phyloP scores from a whole-genome alignment of 257 asterid species.

The Plectranthus barbatus region DNA sequence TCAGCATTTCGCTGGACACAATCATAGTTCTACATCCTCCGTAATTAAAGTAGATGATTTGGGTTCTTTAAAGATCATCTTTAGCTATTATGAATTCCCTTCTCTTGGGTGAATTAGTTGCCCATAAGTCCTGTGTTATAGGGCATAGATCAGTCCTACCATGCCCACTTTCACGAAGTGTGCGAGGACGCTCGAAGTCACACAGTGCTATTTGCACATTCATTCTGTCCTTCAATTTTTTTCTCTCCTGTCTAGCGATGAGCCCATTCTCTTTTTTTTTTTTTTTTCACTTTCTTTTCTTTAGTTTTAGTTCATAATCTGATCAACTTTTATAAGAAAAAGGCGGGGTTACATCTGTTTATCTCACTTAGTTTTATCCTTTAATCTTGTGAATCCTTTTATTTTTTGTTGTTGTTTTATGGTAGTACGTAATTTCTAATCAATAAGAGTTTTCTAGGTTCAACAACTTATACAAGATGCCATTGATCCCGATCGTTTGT shows the following conservation, averaged over 20 bases:
- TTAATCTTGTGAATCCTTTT: not conserved
- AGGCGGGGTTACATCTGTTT: no score
- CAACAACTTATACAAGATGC: slow-evolving; percentile 96
- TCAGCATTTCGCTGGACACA: not conserved
- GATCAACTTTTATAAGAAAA: not conserved
- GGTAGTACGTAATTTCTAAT: not conserved
- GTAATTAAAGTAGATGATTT: not conserved
- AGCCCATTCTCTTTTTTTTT: no score
- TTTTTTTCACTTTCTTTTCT: no score
- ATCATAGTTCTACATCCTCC: not conserved
- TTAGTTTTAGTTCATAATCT: no score
- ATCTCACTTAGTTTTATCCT: not conserved
- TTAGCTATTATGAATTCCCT: not conserved
- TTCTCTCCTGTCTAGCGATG: no score
- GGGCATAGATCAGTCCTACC: not conserved
- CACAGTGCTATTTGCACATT: no score
- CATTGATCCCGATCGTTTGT: slow-evolving; percentile 82
- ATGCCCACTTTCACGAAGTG: not conserved
- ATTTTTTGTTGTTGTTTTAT: not conserved
- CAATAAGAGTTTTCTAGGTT: slow-evolving; percentile 40
- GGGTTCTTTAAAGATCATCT: not conserved
- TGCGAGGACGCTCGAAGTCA: not conserved
- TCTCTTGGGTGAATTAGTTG: not conserved
- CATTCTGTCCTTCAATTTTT: no score
- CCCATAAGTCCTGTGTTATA: not conserved